Evolutionary conservation across 1,139 yeast genomes (phyloP).

Genomic region (Yamadazyma buinensis): DNA sequence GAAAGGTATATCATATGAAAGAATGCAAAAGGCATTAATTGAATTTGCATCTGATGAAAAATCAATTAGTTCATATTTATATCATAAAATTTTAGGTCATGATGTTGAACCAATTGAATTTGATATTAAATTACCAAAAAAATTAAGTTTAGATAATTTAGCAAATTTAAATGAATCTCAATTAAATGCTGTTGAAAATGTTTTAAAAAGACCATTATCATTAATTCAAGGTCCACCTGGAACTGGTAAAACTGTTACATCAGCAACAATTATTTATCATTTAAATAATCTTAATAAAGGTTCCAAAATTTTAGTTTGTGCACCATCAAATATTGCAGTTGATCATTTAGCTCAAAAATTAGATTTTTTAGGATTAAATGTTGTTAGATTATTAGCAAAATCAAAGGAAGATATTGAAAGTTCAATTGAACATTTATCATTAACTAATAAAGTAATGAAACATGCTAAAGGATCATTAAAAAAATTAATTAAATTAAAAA

Average conservation of each 20-base stretch:
- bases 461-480: conserved; percentile 54
- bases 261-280: conserved; percentile 85
- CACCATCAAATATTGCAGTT: conserved; percentile 94
- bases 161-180: conserved; percentile 77
- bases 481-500: conserved; percentile 54
- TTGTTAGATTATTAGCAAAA: conserved; percentile 73
- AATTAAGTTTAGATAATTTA: conserved; percentile 62
- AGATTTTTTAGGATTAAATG: conserved; percentile 63
- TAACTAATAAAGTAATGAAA: conserved; percentile 46
- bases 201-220: conserved; percentile 70
- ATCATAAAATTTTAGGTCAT: conserved; percentile 80
- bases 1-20: conserved; percentile 78
- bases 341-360: conserved; percentile 83
- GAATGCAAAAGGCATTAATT: conserved; percentile 80
- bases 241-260: conserved; percentile 93
- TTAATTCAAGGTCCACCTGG: conserved; percentile 98
- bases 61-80: conserved; percentile 73
- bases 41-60: conserved; percentile 68
- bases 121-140: conserved; percentile 55
- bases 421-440: conserved; percentile 49
- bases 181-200: conserved; percentile 69
- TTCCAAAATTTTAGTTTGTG: conserved; percentile 71
- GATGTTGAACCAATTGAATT: conserved; percentile 65
- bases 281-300: conserved; percentile 54
- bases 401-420: conserved; percentile 79